Percentiles rank a stretch among this genome's conserved stretches.
Conservation (phyloP, 129 eudicot species). For the Centaurea solstitialis region DNA sequence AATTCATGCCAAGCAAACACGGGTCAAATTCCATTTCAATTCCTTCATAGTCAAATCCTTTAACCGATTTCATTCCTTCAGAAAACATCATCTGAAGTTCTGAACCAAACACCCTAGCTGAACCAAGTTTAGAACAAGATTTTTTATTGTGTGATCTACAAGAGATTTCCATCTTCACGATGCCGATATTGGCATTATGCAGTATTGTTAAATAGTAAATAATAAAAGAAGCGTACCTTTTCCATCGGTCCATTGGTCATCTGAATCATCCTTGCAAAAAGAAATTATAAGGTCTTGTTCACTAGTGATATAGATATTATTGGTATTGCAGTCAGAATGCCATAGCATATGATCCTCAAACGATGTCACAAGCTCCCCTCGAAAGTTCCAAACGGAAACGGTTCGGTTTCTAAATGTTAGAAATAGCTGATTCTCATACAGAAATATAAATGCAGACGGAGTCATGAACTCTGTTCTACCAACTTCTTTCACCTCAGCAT, state of each 20-base stretch:
- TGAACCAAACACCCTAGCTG: too few species aligned
- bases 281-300: slow-evolving; percentile 58
- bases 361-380: slow-evolving; percentile 56
- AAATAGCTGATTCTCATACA: slow-evolving; percentile 48
- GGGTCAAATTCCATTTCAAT: too few species aligned
- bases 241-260: slow-evolving; percentile 34
- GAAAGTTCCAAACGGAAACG: slow-evolving; percentile 60
- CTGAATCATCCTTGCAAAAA: slow-evolving; percentile 43
- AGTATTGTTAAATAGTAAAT: neutral
- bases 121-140: neutral
- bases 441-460: slow-evolving; percentile 54
- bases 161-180: neutral
- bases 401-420: slow-evolving; percentile 51
- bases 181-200: neutral
- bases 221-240: slow-evolving; percentile 26
- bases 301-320: slow-evolving; percentile 53
- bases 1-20: too few species aligned
- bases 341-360: slow-evolving; percentile 53
- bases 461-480: slow-evolving; percentile 52
- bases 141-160: neutral
- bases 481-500: slow-evolving; percentile 53
- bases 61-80: too few species aligned
- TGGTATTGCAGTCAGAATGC: slow-evolving; percentile 57
- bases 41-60: too few species aligned
- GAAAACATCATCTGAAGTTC: too few species aligned